A percentile compares a stretch with the other conserved stretches of the same genome.
Evolutionary conservation across 441 rosid species (phyloP).

Genomic region (Brassica balearica): DNA sequence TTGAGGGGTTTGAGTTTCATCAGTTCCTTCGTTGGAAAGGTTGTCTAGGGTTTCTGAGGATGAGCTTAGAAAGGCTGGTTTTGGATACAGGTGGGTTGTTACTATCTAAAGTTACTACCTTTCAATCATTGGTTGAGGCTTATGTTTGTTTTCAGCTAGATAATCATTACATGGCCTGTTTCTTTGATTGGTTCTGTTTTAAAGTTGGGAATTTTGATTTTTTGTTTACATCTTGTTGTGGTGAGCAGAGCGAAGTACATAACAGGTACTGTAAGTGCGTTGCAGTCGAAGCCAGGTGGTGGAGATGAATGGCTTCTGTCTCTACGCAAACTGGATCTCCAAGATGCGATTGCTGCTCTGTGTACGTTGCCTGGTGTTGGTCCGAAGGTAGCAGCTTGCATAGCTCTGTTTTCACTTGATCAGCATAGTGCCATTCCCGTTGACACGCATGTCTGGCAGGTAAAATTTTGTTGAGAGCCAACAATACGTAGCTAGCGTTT

Average conservation of each 20-base stretch:
- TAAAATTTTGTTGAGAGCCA: slow-evolving; percentile 28
- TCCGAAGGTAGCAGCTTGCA: slow-evolving; percentile 92
- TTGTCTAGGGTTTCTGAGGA: slow-evolving; percentile 67
- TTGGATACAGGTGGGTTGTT: slow-evolving; percentile 80
- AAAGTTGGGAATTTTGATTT: neutral
- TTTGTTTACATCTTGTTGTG: slow-evolving; percentile 29
- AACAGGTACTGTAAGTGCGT: slow-evolving; percentile 63
- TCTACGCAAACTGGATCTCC: slow-evolving; percentile 72
- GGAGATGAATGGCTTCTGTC: slow-evolving; percentile 83
- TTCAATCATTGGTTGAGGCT: neutral
- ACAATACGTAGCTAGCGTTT: neutral
- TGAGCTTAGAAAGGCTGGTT: slow-evolving; percentile 82
- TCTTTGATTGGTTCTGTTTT: slow-evolving; percentile 16
- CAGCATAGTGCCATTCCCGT: slow-evolving; percentile 95
- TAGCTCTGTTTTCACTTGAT: slow-evolving; percentile 93
- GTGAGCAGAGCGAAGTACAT: slow-evolving; percentile 83
- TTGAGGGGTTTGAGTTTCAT: slow-evolving; percentile 74
- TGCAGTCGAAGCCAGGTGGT: slow-evolving; percentile 77
- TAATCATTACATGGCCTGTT: neutral
- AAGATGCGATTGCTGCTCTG: slow-evolving; percentile 62
- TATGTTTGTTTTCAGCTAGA: slow-evolving; percentile 15
- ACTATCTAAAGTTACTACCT: slow-evolving; percentile 20
- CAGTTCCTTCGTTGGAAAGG: slow-evolving; percentile 75
- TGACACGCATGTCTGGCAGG: slow-evolving; percentile 98
- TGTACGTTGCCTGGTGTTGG: slow-evolving; percentile 93